These are phyloP conservation scores for Ogataea zsoltii DNA, from an alignment of 805 yeast species.

Conservation along the genomic window DNA sequence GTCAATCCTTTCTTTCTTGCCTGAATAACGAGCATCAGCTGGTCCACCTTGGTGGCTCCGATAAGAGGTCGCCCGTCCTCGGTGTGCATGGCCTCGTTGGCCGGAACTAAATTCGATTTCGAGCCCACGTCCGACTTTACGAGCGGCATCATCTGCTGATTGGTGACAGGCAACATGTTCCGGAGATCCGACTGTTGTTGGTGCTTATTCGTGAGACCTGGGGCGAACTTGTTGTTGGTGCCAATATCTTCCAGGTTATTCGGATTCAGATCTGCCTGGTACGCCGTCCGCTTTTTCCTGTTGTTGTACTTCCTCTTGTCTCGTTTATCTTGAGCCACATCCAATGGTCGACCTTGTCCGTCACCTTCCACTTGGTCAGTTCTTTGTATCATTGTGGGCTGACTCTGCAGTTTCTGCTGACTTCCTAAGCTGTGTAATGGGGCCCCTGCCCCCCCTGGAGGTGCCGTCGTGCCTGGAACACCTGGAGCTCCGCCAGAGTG, in stretches of 20 bases:
- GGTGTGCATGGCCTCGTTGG: constrained; percentile 45
- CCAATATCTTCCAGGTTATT: no score
- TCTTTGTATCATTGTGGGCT: neutral
- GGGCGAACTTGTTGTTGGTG: neutral
- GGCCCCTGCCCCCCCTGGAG: neutral
- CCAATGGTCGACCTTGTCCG: neutral
- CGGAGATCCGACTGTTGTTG: constrained; percentile 3
- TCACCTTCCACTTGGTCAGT: neutral
- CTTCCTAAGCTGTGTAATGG: neutral
- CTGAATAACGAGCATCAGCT: constrained; percentile 85
- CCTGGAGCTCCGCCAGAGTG: constrained; percentile 11
- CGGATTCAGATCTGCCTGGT: constrained; percentile 1
- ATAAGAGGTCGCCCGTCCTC: constrained; percentile 70
- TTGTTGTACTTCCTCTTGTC: constrained; percentile 5
- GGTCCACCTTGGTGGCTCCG: constrained; percentile 90
- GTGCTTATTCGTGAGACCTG: neutral
- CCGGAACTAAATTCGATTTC: constrained; percentile 39
- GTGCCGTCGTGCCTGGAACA: constrained; percentile 5
- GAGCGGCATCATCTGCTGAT: constrained; percentile 11
- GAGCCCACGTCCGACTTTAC: constrained; percentile 9
- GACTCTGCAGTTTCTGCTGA: constrained; percentile 1
- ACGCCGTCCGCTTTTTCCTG: constrained; percentile 5
- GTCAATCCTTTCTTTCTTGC: constrained; percentile 78
- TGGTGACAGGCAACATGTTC: neutral
- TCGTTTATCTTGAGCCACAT: neutral